These are phyloP conservation scores for Kodamaea fukazawae DNA, from an alignment of 805 yeast genomes.

Conservation along the genomic window DNA sequence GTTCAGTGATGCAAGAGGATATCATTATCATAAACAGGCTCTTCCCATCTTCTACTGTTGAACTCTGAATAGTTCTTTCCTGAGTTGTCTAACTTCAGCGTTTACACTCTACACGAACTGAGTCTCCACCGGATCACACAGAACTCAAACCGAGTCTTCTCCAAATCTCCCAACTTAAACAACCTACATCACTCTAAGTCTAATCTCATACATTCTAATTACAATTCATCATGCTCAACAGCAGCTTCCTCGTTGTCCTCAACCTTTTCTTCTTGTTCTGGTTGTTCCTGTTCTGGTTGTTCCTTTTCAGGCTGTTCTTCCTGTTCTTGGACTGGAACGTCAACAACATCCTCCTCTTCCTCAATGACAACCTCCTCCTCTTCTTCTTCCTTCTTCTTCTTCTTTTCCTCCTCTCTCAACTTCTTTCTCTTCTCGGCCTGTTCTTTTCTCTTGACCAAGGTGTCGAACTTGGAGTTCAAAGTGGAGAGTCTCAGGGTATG, in stretches of 20 bases:
- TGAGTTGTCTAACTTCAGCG: too few species aligned
- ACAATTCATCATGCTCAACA: slow-evolving; percentile 22
- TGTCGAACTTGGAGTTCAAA: slow-evolving; percentile 28
- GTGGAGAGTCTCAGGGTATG: slow-evolving; percentile 28
- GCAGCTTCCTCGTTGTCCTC: slow-evolving; percentile 11
- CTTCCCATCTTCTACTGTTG: too few species aligned
- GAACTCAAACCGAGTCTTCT: too few species aligned
- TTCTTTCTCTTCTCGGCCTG: slow-evolving; percentile 33
- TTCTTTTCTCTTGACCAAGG: slow-evolving; percentile 28
- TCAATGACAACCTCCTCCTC: slow-evolving; percentile 10
- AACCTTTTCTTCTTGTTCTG: slow-evolving; percentile 10
- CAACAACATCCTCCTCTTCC: slow-evolving; percentile 7
- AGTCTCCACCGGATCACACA: too few species aligned
- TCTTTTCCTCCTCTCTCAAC: slow-evolving; percentile 25
- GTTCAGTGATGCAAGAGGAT: too few species aligned
- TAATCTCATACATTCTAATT: background rate
- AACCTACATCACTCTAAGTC: too few species aligned
- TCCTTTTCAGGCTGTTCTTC: slow-evolving; percentile 10
- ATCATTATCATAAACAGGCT: too few species aligned
- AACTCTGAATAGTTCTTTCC: too few species aligned
- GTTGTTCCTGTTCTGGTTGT: slow-evolving; percentile 8
- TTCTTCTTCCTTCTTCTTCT: slow-evolving; percentile 20
- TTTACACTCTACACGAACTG: too few species aligned
- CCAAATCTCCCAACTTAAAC: too few species aligned
- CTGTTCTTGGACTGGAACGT: slow-evolving; percentile 10